Percentiles rank a stretch among this genome's conserved stretches.
phyloP scores from a whole-genome alignment of 208 protist genomes.

The Borovskyia barvae region DNA sequence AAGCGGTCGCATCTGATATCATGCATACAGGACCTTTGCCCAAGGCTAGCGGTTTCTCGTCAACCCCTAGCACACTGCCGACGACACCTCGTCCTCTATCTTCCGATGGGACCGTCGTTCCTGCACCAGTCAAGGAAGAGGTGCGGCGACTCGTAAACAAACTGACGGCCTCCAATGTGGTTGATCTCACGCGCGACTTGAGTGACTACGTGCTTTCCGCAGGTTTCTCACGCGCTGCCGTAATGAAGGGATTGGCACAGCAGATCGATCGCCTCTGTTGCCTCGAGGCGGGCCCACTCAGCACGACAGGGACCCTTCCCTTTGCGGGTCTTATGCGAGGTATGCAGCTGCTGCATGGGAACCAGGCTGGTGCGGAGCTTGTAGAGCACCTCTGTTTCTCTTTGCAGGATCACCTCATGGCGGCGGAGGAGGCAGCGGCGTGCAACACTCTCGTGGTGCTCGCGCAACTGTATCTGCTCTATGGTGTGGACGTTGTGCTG shows the following conservation, averaged over 20 bases:
- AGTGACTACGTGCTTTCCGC: constrained; percentile 37
- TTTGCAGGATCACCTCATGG: constrained; percentile 47
- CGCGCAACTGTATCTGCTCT: constrained; percentile 69
- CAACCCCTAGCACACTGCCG: no score
- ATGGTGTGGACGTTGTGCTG: constrained; percentile 62
- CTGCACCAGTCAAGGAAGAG: constrained; percentile 27
- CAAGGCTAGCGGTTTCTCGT: no score
- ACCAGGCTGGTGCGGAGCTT: constrained; percentile 62
- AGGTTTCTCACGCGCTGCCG: constrained; percentile 46
- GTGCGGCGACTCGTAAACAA: constrained; percentile 71
- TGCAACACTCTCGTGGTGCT: constrained; percentile 66
- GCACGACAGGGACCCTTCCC: constrained; percentile 54
- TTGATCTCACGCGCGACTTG: constrained; percentile 57
- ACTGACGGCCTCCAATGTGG: constrained; percentile 76
- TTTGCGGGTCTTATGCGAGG: constrained; percentile 77
- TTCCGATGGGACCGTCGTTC: constrained; percentile 13
- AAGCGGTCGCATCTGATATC: no score
- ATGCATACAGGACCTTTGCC: no score
- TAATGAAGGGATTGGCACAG: constrained; percentile 48
- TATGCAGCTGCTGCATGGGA: constrained; percentile 73
- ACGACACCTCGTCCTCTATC: neutral
- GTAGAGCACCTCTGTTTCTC: constrained; percentile 48
- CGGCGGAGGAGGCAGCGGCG: constrained; percentile 46
- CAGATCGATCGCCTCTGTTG: constrained; percentile 60
- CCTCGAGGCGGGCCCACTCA: constrained; percentile 53